Conservation (phyloP, 2,329 filamentous ascomycete species). For the Trichoderma gracile region DNA sequence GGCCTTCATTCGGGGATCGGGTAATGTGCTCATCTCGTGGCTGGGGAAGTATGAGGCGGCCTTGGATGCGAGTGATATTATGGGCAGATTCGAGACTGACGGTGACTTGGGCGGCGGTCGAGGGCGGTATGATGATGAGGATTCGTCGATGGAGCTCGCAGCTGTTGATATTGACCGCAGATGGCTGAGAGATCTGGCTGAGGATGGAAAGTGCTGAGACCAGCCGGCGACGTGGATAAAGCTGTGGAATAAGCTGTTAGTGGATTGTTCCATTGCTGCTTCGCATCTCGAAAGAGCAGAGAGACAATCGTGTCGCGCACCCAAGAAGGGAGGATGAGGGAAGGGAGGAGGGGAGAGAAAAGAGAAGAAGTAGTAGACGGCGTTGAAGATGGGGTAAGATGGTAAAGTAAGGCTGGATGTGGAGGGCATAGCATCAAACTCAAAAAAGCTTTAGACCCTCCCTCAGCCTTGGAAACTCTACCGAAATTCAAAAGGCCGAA, state of each 20-base stretch:
- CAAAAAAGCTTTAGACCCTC: no score
- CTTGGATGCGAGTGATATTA: constrained; percentile 43
- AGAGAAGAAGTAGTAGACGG: neutral
- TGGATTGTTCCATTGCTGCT: constrained; percentile 4
- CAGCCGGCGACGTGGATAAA: constrained; percentile 57
- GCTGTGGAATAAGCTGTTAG: constrained; percentile 39
- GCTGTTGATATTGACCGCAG: constrained; percentile 57
- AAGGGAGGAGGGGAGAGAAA: neutral
- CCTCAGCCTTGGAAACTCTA: neutral
- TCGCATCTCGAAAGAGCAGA: neutral
- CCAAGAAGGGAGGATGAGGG: neutral
- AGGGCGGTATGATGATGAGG: constrained; percentile 39
- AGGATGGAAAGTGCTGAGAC: constrained; percentile 45
- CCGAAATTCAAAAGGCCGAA: neutral
- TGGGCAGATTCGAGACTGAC: constrained; percentile 41
- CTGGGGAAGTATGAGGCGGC: constrained; percentile 47
- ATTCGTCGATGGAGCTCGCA: constrained; percentile 36
- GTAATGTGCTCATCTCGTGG: constrained; percentile 68
- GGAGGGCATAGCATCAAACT: neutral
- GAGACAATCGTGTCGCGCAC: neutral
- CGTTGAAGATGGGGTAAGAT: neutral
- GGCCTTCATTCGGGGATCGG: constrained; percentile 60
- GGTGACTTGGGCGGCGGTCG: constrained; percentile 44
- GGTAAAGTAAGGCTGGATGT: neutral
- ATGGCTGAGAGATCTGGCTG: constrained; percentile 48